phyloP scores from a whole-genome alignment of 257 asterid species.

The Nicotiana attenuata region DNA sequence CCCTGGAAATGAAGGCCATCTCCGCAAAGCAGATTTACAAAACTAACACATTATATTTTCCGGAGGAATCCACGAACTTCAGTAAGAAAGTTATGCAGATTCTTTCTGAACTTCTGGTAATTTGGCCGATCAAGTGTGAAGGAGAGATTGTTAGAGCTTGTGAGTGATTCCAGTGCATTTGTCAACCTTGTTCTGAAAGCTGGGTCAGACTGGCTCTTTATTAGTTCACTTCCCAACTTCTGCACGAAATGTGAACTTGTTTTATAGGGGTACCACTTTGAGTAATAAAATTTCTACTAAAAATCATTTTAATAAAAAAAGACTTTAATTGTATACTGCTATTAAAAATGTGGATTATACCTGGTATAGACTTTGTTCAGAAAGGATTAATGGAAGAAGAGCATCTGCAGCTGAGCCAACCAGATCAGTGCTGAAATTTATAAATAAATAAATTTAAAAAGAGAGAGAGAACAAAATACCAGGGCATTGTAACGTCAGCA shows the following conservation, averaged over 20 bases:
- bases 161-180: conserved; percentile 71
- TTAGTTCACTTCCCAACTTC: conserved; percentile 67
- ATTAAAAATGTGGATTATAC: conserved; percentile 24
- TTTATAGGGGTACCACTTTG: background rate
- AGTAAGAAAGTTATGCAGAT: conserved; percentile 57
- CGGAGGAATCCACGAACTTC: conserved; percentile 97
- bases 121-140: conserved; percentile 70
- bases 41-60: conserved; percentile 34
- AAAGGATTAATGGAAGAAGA: conserved; percentile 79
- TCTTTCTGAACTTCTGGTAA: conserved; percentile 84
- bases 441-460: background rate
- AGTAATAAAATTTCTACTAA: background rate
- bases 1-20: background rate
- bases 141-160: conserved; percentile 69
- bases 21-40: background rate
- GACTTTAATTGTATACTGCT: background rate
- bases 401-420: conserved; percentile 92
- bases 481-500: background rate
- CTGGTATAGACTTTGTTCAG: conserved; percentile 89
- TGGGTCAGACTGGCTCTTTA: conserved; percentile 59
- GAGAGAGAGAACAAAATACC: background rate
- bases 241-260: conserved; percentile 29
- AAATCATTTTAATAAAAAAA: background rate
- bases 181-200: conserved; percentile 60
- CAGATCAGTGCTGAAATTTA: conserved; percentile 65